Base-by-base conservation (phyloP, 257 asterid species). In the Perilla frutescens region DNA sequence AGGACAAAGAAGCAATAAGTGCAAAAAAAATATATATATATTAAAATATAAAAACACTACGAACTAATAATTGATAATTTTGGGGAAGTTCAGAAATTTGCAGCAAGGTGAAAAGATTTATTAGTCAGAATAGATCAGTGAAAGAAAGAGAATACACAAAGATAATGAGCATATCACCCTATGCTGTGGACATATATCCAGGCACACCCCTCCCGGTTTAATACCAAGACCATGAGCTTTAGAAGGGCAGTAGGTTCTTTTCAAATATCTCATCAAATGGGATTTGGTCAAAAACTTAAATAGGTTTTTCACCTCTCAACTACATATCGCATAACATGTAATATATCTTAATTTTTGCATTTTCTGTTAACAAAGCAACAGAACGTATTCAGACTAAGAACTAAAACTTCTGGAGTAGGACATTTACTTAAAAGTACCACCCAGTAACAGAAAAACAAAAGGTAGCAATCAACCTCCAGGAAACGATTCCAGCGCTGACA, bases 401-500 rank as follows among this genome's bases (percentile, higher is more conserved):
- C 58, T 8, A 70, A 75, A 34, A 44, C 47, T 1, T 40, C 68
- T 62, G 13, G 50, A 39, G 55, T 50, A 12, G 55, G 62, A 63
- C 34, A 34, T 44, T 11, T 64, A 36, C 55, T 50, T 37, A 49
- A 8, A 76, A 60, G 50, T 14, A 53, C 55, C 67, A 70, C 45
- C 47, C 15, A 71, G 20, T 72, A 47, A 43, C 29, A 47, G 61
- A 48, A 65, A 45, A 68, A 47, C 62, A 65, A 41, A 45, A 71
- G 62, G n/a, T 12, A 57, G 55, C 29, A 44, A 61, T 43, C 31
- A 78, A 95, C 99, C 99, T 95, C 99, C 70, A 95, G 96, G 80
- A 95, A 92, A 66, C 96, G 98, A 80, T 95, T 92, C 99, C 99
- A 95, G 61, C 76, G 87, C 74, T 66, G 87, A 80, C 99, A 95